A percentile compares a stretch with the other conserved stretches of the same genome.
These are phyloP conservation scores for Fusarium armeniacum DNA, from an alignment of 2,329 filamentous ascomycete genomes.

Conservation along the genomic window DNA sequence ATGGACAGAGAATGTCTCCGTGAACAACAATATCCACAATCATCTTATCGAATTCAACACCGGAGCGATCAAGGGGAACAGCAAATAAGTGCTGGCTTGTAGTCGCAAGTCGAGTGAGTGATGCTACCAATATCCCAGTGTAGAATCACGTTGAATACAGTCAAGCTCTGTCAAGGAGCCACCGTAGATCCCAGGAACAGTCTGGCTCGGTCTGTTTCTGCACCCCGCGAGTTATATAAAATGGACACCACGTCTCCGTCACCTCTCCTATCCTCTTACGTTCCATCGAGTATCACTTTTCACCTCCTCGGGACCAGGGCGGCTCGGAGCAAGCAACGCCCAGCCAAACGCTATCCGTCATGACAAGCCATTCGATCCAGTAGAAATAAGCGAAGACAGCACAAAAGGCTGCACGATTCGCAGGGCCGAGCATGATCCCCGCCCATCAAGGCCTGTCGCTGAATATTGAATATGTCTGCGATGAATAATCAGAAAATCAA, in stretches of 20 bases:
- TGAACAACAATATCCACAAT: constrained; percentile 60
- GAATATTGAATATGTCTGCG: constrained; percentile 51
- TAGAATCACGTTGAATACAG: constrained; percentile 3
- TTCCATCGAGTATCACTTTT: constrained; percentile 1
- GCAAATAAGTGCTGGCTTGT: neutral
- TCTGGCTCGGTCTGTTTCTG: neutral
- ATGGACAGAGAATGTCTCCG: constrained; percentile 66
- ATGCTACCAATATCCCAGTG: neutral
- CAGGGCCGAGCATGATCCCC: constrained; percentile 21
- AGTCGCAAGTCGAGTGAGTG: neutral
- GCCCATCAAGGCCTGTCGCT: constrained; percentile 23
- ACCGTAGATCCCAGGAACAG: constrained; percentile 15
- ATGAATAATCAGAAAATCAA: constrained; percentile 52
- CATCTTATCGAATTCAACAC: constrained; percentile 23
- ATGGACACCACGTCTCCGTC: neutral
- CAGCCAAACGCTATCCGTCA: constrained; percentile 18
- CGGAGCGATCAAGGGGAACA: neutral
- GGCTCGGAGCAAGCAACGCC: constrained; percentile 10
- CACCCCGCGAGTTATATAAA: constrained; percentile 24
- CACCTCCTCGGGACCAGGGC: constrained; percentile 20
- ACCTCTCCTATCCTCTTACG: neutral
- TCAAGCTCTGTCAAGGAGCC: constrained; percentile 8
- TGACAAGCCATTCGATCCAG: constrained; percentile 7
- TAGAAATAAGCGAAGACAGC: constrained; percentile 4
- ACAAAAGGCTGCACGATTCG: constrained; percentile 7